Conservation (phyloP, 2,329 filamentous ascomycete genomes). For the Fusarium nematophilum region DNA sequence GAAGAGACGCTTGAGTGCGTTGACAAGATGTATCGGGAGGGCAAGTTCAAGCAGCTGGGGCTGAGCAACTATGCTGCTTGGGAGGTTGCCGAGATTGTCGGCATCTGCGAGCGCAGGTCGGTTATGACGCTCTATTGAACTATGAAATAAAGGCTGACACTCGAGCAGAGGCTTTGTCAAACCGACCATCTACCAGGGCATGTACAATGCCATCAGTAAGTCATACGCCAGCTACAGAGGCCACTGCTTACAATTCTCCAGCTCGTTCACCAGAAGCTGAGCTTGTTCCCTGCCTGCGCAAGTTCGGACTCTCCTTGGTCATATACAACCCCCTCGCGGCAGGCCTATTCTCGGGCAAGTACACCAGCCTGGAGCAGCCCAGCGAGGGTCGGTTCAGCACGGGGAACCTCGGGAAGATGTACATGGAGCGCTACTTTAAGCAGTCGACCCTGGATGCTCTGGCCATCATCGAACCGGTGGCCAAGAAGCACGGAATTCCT, state of each 20-base stretch:
- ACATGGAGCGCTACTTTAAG: conserved; percentile 66
- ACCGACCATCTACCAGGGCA: conserved; percentile 80
- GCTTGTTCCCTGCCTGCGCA: conserved; percentile 71
- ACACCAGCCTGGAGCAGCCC: conserved; percentile 43
- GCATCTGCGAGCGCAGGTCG: too few species aligned
- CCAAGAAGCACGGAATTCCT: conserved; percentile 71
- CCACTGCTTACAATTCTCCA: too few species aligned
- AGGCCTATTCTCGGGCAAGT: conserved; percentile 75
- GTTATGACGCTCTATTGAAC: too few species aligned
- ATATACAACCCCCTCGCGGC: conserved; percentile 79
- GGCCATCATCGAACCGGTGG: conserved; percentile 69
- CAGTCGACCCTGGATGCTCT: conserved; percentile 68
- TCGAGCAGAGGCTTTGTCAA: conserved; percentile 76
- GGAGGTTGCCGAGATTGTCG: conserved; percentile 80
- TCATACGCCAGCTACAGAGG: too few species aligned
- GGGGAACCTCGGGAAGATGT: conserved; percentile 19
- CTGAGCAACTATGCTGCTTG: conserved; percentile 80
- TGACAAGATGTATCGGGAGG: conserved; percentile 75
- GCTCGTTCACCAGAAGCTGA: conserved; percentile 72
- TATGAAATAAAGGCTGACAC: too few species aligned
- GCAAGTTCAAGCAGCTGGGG: conserved; percentile 78
- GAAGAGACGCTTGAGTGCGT: conserved; percentile 75
- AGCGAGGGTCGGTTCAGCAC: conserved; percentile 43
- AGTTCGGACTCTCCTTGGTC: conserved; percentile 76
- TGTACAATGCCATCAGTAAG: conserved; percentile 66